Conservation (phyloP, 2,329 filamentous ascomycete species). For the Colletotrichum abscissum region DNA sequence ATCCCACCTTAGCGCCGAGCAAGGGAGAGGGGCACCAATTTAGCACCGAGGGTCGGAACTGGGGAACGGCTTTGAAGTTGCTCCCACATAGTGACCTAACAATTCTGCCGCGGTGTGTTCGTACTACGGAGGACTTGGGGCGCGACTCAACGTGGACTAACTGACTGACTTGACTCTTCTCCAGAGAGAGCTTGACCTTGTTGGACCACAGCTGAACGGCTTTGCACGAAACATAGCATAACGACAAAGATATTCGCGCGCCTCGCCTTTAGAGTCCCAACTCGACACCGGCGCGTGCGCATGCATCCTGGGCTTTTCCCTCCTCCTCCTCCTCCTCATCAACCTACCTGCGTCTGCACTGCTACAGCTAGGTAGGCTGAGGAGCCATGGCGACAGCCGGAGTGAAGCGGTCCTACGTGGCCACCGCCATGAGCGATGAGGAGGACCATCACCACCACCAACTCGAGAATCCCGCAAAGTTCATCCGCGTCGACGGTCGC, state of each 20-base stretch:
- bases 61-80: constrained; percentile 8
- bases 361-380: constrained; percentile 1
- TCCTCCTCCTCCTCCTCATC: constrained; percentile 13
- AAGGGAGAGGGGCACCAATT: constrained; percentile 25
- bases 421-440: constrained; percentile 46
- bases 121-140: not conserved
- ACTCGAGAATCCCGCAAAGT: constrained; percentile 29
- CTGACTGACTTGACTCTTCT: not conserved
- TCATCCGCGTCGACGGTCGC: constrained; percentile 27
- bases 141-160: not conserved
- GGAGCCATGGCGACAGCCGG: constrained; percentile 46
- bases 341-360: constrained; percentile 18
- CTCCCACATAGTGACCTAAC: constrained; percentile 1
- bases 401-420: constrained; percentile 52
- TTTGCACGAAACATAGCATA: constrained; percentile 7
- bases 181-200: constrained; percentile 13
- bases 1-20: not conserved
- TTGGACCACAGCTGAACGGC: not conserved
- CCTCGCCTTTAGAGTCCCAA: not conserved
- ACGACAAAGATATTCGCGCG: not conserved
- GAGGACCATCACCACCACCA: constrained; percentile 38
- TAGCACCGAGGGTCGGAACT: constrained; percentile 4
- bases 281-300: constrained; percentile 13
- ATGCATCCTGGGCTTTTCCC: constrained; percentile 10
- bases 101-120: constrained; percentile 3